Conservation (phyloP, 176 grass and related monocot species). For the Aegilops speltoides region DNA sequence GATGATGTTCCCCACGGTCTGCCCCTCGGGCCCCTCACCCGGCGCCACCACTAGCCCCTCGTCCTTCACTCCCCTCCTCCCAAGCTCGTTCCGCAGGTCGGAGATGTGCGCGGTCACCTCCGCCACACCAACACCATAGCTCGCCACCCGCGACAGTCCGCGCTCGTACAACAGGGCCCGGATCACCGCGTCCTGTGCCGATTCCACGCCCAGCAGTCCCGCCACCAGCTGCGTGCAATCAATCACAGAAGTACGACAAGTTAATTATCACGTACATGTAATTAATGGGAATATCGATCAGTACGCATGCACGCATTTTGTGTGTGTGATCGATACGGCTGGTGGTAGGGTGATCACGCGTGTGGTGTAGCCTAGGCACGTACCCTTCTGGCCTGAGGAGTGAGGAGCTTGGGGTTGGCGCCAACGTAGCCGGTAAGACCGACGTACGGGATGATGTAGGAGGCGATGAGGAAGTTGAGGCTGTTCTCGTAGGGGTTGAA, state of each 20-base stretch:
- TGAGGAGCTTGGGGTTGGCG: conserved; percentile 73
- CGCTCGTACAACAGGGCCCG: conserved; percentile 66
- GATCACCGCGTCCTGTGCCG: conserved; percentile 92
- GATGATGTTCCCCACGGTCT: conserved; percentile 64
- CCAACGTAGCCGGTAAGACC: conserved; percentile 94
- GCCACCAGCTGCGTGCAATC: conserved; percentile 58
- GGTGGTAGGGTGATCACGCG: conserved; percentile 26
- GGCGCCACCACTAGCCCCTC: conserved; percentile 63
- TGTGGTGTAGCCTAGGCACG: not conserved
- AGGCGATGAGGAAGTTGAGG: conserved; percentile 83
- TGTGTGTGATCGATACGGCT: not conserved
- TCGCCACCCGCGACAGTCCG: conserved; percentile 38
- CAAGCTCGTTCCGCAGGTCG: conserved; percentile 63
- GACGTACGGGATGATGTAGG: conserved; percentile 89
- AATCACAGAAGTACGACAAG: not conserved
- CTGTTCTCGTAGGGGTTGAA: conserved; percentile 87
- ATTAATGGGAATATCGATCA: not conserved
- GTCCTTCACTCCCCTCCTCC: conserved; percentile 63
- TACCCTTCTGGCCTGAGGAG: conserved; percentile 66
- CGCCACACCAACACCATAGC: conserved; percentile 59
- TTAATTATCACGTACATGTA: not conserved
- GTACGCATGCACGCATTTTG: not conserved
- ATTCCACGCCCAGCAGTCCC: conserved; percentile 77
- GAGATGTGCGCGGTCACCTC: conserved; percentile 75
- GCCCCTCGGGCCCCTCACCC: conserved; percentile 51